Percentiles rank a stretch among this genome's conserved stretches.
Conservation (phyloP, 2,329 filamentous ascomycete species). For the Salinomyces thailandicus region DNA sequence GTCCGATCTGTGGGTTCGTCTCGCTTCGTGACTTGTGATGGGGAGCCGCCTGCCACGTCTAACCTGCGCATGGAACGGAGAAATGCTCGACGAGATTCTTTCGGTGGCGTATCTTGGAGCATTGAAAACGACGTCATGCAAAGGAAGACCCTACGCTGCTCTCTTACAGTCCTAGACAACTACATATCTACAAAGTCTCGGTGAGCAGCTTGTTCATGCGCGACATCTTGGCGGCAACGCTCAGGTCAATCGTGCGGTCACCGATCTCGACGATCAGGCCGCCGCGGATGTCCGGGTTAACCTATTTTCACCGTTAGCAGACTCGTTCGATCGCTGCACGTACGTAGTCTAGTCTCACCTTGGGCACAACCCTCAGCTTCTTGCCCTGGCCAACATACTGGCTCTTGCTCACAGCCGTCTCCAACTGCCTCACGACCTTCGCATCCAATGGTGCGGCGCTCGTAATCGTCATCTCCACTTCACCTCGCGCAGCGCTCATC, state of each 20-base stretch:
- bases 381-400: slow-evolving; percentile 79
- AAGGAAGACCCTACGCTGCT: neutral
- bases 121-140: too few species aligned
- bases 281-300: slow-evolving; percentile 89
- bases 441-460: slow-evolving; percentile 82
- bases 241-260: slow-evolving; percentile 95
- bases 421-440: slow-evolving; percentile 76
- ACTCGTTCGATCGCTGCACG: neutral
- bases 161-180: slow-evolving; percentile 6
- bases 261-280: slow-evolving; percentile 93
- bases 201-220: slow-evolving; percentile 99
- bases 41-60: too few species aligned
- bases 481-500: slow-evolving; percentile 80
- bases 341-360: slow-evolving; percentile 35
- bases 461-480: slow-evolving; percentile 87
- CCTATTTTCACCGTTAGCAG: slow-evolving; percentile 38
- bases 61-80: too few species aligned
- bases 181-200: slow-evolving; percentile 76
- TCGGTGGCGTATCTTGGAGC: too few species aligned
- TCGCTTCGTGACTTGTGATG: too few species aligned
- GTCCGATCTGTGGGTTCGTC: too few species aligned
- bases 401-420: slow-evolving; percentile 81
- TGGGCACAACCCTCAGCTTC: slow-evolving; percentile 95
- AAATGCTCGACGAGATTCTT: too few species aligned
- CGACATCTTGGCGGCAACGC: slow-evolving; percentile 84